Evolutionary conservation across 192 early-diverging fungal genomes (phyloP), one percentile per base, ranked within the genome.

Genomic region (Coemansia sp.): DNA sequence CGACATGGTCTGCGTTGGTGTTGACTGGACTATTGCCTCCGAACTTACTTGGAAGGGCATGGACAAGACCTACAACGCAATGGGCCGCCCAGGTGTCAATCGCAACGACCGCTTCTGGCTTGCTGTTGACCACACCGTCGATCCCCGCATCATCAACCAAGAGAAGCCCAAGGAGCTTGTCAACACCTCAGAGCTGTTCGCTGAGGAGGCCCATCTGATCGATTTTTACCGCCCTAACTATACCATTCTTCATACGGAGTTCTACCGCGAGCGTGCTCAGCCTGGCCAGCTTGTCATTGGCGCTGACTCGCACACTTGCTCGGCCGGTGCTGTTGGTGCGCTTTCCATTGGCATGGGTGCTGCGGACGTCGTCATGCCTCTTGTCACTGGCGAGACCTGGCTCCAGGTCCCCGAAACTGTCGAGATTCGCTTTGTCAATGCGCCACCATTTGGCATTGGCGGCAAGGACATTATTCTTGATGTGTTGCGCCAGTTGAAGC

Each of bases 41-140:
- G 90, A 92, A 67, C 82, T 89, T 66, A 90, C 89, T n/a, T 92
- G 90, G 90, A 87, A 89, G 72, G 89, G 90, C 53, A 92, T 92
- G 90, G 85, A 92, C 81, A 90, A 92, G 86, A 91, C 89, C 15
- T 92, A 89, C 81, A 85, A 90, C 52, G 76, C 82, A 42, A 87
- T 92, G 87, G 89, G 89, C n/a, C 84, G 87, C 14, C 90, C 90
- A 20, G 81, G 75, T 58, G 84, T 91, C 50, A 85, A 90, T 83
- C 86, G 89, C 62, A 89, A 90, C 68, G 89, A 92, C 49, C 87
- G 90, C 50, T 89, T 92, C 77, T 92, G 90, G 90, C 88, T 92
- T 57, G 90, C 90, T 33, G 84, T 88, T 29, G 90, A 92, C 68
- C 90, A 92, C 75, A 90, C 87, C 4, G 87, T 87, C 29, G 90